Base-by-base conservation (phyloP, 2,329 filamentous ascomycete genomes). In the Clarireedia paspali region DNA sequence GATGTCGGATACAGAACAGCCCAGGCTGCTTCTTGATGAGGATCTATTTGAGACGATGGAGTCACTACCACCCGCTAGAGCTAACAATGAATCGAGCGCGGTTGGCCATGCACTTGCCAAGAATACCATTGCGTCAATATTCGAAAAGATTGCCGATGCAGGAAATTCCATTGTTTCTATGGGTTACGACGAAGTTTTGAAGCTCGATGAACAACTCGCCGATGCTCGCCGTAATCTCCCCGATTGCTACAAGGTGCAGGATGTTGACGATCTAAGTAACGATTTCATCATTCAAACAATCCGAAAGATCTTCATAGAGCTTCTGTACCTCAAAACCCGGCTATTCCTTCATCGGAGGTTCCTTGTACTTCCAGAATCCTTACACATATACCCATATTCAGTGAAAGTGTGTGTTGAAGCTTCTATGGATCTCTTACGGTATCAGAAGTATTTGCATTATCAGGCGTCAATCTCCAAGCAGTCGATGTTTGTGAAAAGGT, bases 11-110 rank as follows among this genome's bases (percentile, higher is more conserved):
- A 84, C 82, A 0, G 71, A 75, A 3, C 67, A 82, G 15, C 84
- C 84, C 14, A 74, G 75, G 24, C 87, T 87, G 65, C 67, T 88
- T 39, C 74, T 80, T 42, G 85, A 88, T 64, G 78, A 82, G 34
- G 84, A 88, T 65, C 84, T 88, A 59, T 74, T 76, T 59, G 77
- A 82, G 64, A 70, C 80, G 57, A 77, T 73, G 47, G 70, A 70
- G 17, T 74, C 74, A 34, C 70, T 88, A 34, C 85, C 85, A 0
- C 75, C 77, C 0, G 67, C 77, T 2, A 74, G 83, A 24, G 78
- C 82, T 2, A 62, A 70, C 10, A 72, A 73, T 6, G 81, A 87
- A 58, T 77, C 80, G 49, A 87, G 84, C 0, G 70, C 75, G 2
- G 73, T 81, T 66, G 75, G 74, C 14, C 82, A 82, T 56, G 71